Evolutionary conservation across 257 asterid species (phyloP), one percentile per base, ranked within the genome.

Genomic region (Nyctanthes arbortristis): DNA sequence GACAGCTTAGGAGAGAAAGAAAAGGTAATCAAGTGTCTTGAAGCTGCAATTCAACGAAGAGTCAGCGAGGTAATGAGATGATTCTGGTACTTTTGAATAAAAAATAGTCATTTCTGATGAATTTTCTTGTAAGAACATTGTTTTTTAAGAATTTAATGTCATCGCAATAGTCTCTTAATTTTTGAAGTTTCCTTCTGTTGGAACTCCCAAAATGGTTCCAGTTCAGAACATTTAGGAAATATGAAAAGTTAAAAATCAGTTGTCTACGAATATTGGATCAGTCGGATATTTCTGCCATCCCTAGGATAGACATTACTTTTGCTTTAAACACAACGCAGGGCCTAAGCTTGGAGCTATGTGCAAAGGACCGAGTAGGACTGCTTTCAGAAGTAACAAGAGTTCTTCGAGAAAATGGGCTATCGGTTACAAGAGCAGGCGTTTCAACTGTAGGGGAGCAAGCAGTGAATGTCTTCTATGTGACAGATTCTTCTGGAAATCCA

Each of bases 281-380:
- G n/a, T n/a, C n/a, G n/a, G n/a, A n/a, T n/a, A n/a, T n/a, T n/a
- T n/a, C n/a, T n/a, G n/a, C n/a, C n/a, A n/a, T n/a, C n/a, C n/a
- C n/a, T n/a, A n/a, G n/a, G n/a, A n/a, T n/a, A n/a, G 27, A 8
- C 12, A 5, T 49, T 18, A 49, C 5, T 49, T 49, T 14, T 40
- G 16, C 11, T 18, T 49, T 35, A 36, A 69, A 68, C 34, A 27
- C 39, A 12, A 69, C 60, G 67, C 84, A 93, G 96, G 99, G 96
- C 22, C 78, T 89, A 62, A 87, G 95, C 77, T 77, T 91, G 73
- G 97, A 93, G 76, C 81, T 93, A 45, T 83, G 99, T 24, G 97
- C 99, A 39, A 91, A 91, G 82, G 99, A 93, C 78, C 84, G 97
- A 28, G 95, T 93, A n/a, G 99, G 97, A 4, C 79, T 93, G 57